Base-by-base conservation (phyloP, 176 grass and related monocot species). In the Tillandsia leiboldiana region DNA sequence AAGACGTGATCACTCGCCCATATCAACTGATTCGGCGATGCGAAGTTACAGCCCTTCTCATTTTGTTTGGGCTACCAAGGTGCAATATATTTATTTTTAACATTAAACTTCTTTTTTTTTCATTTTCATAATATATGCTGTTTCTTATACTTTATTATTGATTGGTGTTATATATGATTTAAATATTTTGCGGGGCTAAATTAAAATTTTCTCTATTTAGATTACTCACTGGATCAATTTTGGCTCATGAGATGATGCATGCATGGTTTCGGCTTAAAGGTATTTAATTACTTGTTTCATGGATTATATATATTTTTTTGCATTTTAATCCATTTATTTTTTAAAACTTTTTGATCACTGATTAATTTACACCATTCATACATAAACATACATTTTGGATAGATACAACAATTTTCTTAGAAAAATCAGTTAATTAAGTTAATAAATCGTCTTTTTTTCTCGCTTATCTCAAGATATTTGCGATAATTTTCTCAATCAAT, bases 241-340 rank as follows among this genome's bases (percentile, higher is more conserved):
- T 96, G 75, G 89, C 89, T 68, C 89, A 96, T 76, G 89, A 96
- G 77, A 90, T 96, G 93, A 96, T 96, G 93, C 93, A 96, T 74
- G 93, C 93, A 2, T 92, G 93, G 93, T 83, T 92, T 54, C 89
- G 86, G 52, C 84, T 97, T 77, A 87, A 87, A 92, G 93, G 93
- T 96, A 70, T n/a, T 73, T 51, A 11, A 22, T 51, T 23, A 63
- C 53, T 68, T 70, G 10, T 79, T 26, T 59, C 24, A 12, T 27
- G 20, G 50, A 67, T 75, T 53, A 42, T 0, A 42, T 42, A 42
- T 20, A n/a, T 24, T 42, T 7, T 42, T 6, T 42, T 42, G 33
- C 4, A 42, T 42, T 42, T 42, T 42, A 42, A 5, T 42, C 33
- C 33, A 6, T 42, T 52, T 29, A 49, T 64, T 75, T 75, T 26